Evolutionary conservation across 192 early-diverging fungal species (phyloP), one percentile per base, ranked within the genome.

Genomic region (Chytriomyces confervae): DNA sequence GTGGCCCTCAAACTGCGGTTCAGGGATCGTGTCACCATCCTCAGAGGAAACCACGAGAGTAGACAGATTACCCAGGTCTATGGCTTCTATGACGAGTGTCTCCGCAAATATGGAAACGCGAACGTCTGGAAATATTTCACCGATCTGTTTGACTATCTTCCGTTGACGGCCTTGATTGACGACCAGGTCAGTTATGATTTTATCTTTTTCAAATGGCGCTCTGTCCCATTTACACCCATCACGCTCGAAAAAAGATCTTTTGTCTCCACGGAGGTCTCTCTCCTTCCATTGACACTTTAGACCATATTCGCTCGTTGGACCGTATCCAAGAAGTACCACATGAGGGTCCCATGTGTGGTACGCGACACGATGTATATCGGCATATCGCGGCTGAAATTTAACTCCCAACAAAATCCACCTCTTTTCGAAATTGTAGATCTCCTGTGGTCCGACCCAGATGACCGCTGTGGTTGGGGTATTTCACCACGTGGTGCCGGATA

Each of bases 91-190:
- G 97, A 99, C 81, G 95, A 97, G 79, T 97, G 95, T 82, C 84
- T 96, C 83, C 91, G 94, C 74, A 98, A 98, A 84, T 98, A 95
- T 86, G 97, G 96, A 27, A 95, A 95, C 11, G 92, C 93, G 20
- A 96, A 96, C 79, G 95, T 98, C 36, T 99, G 96, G 96, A 89
- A 95, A 80, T 96, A 95, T 79, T 99, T 96, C 83, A 97, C 96
- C 67, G 95, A 99, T 80, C 91, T 99, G 47, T 99, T 99, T 79
- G 97, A 99, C 80, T 97, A 97, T 79, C 86, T 99, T 77, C 94
- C 93, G 53, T 84, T 99, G 78, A 94, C 94, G 44, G 97, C 97
- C 23, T 91, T 97, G 57, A 94, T 98, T 79, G 97, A 97, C 77
- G 94, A 95, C 75, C 92, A 89, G 78, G 87, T 88, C 47, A n/a